Base-by-base conservation (phyloP, 2,329 filamentous ascomycete genomes). In the Trichoderma gracile region DNA sequence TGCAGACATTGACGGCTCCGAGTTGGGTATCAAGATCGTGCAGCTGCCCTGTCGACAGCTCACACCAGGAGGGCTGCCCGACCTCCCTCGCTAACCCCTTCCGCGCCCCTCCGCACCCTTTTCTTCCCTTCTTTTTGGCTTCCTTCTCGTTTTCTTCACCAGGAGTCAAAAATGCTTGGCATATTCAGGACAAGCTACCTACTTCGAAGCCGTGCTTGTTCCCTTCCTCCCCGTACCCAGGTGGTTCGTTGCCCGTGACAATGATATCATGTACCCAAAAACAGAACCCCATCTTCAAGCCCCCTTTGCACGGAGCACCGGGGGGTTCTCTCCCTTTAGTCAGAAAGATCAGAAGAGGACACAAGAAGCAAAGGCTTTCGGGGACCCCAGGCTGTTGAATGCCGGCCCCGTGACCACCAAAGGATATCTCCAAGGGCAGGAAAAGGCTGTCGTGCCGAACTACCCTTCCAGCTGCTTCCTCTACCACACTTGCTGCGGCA, bases 31-130 rank as follows among this genome's bases (percentile, higher is more conserved):
- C 15, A 30, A 27, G 5, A 12, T 10, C 40, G 15, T 15, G 10
- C 14, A 38, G 12, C 27, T 33, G 50, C 42, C 43, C 21, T 50
- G 9, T 30, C 52, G 52, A 50, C 45, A 42, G 46, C 45, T 45
- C 23, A 47, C 55, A 45, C 33, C 19, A 56, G 52, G n/a, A 25
- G n/a, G 21, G 21, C 46, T 49, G 52, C 43, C 56, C 45, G 47
- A 25, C 55, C 55, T 9, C 43, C 19, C 27, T 47, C 38, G 42
- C 53, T 49, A 17, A 9, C 23, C 7, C 47, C 25, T 21, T 55
- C 52, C 15, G 21, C 17, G 19, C 33, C 52, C 33, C 52, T 55
- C 52, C 56, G 50, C 56, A 50, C 56, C 30, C 30, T 49, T 25
- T 42, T n/a, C 17, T 8, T 40, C 23, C 17, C n/a, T 33, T 33